These are phyloP conservation scores for Blastobotrys persicus DNA, from an alignment of 1,139 yeast species.

Conservation along the genomic window DNA sequence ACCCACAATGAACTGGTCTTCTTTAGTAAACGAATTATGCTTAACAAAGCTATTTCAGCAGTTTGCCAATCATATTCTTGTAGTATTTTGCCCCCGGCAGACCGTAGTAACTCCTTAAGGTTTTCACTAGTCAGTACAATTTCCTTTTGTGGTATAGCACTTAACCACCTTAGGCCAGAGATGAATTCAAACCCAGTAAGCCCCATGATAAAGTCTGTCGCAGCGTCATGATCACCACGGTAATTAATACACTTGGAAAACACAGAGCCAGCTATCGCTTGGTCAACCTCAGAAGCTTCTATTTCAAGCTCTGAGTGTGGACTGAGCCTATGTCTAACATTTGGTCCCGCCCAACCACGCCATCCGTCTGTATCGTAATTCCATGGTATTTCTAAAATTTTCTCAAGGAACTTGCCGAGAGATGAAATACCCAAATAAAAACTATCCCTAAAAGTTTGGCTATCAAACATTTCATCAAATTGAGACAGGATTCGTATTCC, in stretches of 20 bases:
- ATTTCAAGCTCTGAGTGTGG: background rate
- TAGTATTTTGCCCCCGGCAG: slow-evolving; percentile 14
- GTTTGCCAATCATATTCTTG: slow-evolving; percentile 13
- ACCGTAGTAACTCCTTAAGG: slow-evolving; percentile 9
- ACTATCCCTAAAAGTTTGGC: background rate
- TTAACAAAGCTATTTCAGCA: slow-evolving; percentile 15
- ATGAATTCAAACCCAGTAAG: background rate
- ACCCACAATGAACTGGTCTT: slow-evolving; percentile 6
- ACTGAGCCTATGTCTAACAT: background rate
- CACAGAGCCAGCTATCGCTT: background rate
- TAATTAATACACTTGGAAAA: background rate
- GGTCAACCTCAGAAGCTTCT: background rate
- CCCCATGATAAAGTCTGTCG: background rate
- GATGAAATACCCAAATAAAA: background rate
- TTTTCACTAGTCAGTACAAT: background rate
- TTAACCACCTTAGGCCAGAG: background rate
- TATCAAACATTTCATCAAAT: background rate
- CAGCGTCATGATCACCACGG: background rate
- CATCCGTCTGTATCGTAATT: background rate
- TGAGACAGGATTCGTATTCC: background rate
- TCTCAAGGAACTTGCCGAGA: background rate
- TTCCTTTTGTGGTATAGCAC: background rate
- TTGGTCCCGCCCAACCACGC: background rate
- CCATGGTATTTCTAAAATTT: background rate
- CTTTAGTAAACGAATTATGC: slow-evolving; percentile 4